Evolutionary conservation across 1,284 basidiomycete species (phyloP).

Genomic region (Dichomitus squalens): DNA sequence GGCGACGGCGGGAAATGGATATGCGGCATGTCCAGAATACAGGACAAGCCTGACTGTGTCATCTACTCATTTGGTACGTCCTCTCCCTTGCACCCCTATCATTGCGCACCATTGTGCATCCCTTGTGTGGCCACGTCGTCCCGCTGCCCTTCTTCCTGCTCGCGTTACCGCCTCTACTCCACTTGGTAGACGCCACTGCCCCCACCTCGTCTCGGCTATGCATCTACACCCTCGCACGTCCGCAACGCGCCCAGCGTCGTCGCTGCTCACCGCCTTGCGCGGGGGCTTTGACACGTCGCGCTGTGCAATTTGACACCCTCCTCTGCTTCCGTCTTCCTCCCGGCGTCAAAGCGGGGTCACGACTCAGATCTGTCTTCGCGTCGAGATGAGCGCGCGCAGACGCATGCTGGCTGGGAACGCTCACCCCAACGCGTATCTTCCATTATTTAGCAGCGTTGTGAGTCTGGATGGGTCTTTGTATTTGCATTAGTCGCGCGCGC

Average conservation of each 20-base stretch:
- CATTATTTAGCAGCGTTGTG: no score
- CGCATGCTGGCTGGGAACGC: no score
- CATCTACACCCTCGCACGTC: not conserved
- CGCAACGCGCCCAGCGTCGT: not conserved
- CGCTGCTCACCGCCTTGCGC: no score
- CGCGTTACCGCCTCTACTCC: not conserved
- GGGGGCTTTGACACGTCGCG: no score
- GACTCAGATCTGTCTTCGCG: no score
- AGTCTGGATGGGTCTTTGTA: no score
- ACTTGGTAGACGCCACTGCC: not conserved
- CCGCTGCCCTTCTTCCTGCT: not conserved
- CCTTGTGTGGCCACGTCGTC: not conserved
- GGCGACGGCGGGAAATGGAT: conserved; percentile 58
- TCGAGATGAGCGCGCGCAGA: no score
- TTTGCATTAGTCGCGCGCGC: no score
- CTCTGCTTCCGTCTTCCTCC: no score
- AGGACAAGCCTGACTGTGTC: conserved; percentile 44
- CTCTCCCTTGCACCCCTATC: not conserved
- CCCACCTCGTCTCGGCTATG: not conserved
- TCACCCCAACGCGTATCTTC: no score
- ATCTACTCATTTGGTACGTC: conserved; percentile 50
- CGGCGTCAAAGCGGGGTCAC: no score
- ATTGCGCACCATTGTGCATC: not conserved
- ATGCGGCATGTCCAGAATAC: conserved; percentile 49
- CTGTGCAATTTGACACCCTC: no score